Conservation (phyloP, 1,284 basidiomycete genomes). For the Cryptococcus sp. region DNA sequence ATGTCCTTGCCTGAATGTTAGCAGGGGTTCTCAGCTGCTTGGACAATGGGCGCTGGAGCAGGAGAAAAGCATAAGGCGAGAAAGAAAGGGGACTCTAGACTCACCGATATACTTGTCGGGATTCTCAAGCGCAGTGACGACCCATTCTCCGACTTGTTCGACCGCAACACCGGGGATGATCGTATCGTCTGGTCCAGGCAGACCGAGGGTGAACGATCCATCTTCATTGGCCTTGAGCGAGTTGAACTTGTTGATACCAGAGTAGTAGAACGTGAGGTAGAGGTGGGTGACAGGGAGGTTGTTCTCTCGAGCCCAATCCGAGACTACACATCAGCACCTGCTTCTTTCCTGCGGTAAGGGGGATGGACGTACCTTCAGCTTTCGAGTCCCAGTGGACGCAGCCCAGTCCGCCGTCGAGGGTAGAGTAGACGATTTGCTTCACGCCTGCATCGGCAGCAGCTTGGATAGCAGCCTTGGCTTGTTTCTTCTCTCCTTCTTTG, state of each 20-base stretch:
- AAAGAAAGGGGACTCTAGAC: not conserved
- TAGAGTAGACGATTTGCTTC: conserved; percentile 15
- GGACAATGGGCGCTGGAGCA: no score
- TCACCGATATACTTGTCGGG: conserved; percentile 10
- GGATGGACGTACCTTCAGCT: conserved; percentile 4
- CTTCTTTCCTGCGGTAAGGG: not conserved
- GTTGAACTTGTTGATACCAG: conserved; percentile 4
- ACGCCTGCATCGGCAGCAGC: conserved; percentile 8
- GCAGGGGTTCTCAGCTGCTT: no score
- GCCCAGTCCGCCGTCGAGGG: conserved; percentile 4
- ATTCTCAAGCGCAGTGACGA: conserved; percentile 4
- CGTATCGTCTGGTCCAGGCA: conserved; percentile 8
- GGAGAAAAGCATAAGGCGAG: no score
- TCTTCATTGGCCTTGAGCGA: conserved; percentile 2
- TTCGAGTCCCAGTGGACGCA: conserved; percentile 5
- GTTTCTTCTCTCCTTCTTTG: conserved; percentile 10
- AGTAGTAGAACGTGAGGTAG: conserved; percentile 11
- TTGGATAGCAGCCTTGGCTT: conserved; percentile 10
- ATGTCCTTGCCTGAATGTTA: conserved; percentile 10
- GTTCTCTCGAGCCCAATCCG: conserved; percentile 1
- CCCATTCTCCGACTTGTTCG: conserved; percentile 18
- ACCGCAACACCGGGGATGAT: conserved; percentile 5
- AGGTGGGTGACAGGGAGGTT: conserved; percentile 4
- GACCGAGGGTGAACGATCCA: conserved; percentile 4
- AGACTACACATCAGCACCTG: not conserved